Evolutionary conservation across 116 monocot genomes (phyloP).

Genomic region (Zostera marina): DNA sequence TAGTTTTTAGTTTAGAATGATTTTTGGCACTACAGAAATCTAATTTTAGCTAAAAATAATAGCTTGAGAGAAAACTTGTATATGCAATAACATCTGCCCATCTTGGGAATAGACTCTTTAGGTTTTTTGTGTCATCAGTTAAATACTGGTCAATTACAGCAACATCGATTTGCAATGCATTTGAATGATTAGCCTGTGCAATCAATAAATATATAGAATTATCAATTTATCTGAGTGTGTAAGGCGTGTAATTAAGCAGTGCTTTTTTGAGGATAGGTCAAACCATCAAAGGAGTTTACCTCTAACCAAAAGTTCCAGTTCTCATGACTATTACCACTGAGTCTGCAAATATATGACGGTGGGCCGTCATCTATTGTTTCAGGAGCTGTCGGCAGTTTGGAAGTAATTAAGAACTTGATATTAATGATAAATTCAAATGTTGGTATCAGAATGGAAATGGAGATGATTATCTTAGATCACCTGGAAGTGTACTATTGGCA

Average conservation of each 20-base stretch:
- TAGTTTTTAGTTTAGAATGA: too few species aligned
- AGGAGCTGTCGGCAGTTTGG: conserved; percentile 25
- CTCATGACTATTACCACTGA: conserved; percentile 57
- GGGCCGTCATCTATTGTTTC: conserved; percentile 57
- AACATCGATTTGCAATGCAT: conserved; percentile 59
- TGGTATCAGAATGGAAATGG: background rate
- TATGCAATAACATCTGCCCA: conserved; percentile 71
- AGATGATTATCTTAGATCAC: conserved; percentile 15
- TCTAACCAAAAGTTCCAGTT: conserved; percentile 96
- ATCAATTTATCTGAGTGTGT: too few species aligned
- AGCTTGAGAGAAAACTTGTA: conserved; percentile 58
- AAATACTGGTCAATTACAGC: conserved; percentile 76
- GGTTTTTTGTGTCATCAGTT: conserved; percentile 32
- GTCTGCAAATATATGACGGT: conserved; percentile 74
- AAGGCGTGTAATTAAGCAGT: too few species aligned
- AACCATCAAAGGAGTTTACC: conserved; percentile 19
- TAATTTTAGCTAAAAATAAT: conserved; percentile 25
- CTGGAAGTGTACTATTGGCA: conserved; percentile 59
- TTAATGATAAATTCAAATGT: background rate
- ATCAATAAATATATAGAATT: background rate
- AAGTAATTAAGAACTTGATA: conserved; percentile 3
- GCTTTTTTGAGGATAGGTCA: background rate
- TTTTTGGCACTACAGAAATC: too few species aligned
- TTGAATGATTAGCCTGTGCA: conserved; percentile 54
- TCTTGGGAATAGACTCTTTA: conserved; percentile 59